Evolutionary conservation across 768 basidiomycete genomes (phyloP).

Genomic region (Tulasnella sp.): DNA sequence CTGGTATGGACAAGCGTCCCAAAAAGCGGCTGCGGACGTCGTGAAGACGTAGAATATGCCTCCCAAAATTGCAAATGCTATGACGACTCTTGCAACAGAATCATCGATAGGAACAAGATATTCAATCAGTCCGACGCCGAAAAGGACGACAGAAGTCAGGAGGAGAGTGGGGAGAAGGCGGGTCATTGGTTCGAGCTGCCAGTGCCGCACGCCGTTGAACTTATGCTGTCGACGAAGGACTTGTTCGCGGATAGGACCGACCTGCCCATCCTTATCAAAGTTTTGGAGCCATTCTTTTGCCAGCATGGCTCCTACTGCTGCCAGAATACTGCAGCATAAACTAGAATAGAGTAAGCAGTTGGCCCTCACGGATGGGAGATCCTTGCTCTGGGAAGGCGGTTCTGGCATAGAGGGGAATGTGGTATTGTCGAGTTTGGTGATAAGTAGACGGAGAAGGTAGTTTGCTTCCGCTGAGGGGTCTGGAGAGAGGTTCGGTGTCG

Average conservation of each 20-base stretch:
- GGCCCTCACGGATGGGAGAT: background rate
- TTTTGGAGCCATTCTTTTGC: slow-evolving; percentile 29
- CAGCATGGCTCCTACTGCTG: slow-evolving; percentile 8
- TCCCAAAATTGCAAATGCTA: background rate
- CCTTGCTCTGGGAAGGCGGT: background rate
- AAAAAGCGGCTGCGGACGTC: background rate
- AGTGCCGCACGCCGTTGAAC: slow-evolving; percentile 16
- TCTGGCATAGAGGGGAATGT: background rate
- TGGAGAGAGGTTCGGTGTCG: background rate
- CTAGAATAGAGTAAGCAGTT: slow-evolving; percentile 24
- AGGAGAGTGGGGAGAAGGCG: slow-evolving; percentile 13
- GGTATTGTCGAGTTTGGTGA: slow-evolving; percentile 10
- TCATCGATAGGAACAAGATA: slow-evolving; percentile 5
- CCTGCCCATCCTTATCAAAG: background rate
- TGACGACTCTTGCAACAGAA: background rate
- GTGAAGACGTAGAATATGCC: slow-evolving; percentile 3
- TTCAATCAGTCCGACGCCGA: background rate
- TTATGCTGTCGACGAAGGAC: background rate
- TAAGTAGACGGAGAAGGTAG: slow-evolving; percentile 4
- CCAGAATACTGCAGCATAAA: slow-evolving; percentile 17
- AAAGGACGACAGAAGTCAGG: slow-evolving; percentile 16
- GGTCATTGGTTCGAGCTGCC: slow-evolving; percentile 1
- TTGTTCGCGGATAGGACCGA: background rate
- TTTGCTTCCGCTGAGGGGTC: slow-evolving; percentile 7
- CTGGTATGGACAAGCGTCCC: background rate